These are phyloP conservation scores for Phytophthora pseudosyringae DNA, from an alignment of 352 stramenopile genomes.

Conservation along the genomic window DNA sequence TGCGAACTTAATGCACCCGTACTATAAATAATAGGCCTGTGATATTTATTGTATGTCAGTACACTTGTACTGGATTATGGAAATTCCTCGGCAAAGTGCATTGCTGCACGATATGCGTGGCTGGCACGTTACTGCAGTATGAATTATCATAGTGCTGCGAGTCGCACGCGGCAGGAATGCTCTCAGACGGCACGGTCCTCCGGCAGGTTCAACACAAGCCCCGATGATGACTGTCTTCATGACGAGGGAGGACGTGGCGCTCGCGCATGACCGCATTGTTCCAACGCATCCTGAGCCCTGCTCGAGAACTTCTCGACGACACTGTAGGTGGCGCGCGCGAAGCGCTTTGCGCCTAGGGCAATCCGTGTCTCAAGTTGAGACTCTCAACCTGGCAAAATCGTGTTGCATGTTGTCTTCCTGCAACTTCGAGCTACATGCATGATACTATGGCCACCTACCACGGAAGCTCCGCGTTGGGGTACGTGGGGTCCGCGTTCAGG, in stretches of 20 bases:
- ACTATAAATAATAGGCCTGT: no score
- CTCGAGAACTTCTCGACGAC: no score
- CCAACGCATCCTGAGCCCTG: neutral
- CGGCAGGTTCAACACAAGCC: slow-evolving; percentile 14
- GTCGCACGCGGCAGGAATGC: neutral
- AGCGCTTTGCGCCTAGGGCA: no score
- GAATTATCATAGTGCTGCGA: no score
- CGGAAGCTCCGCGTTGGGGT: slow-evolving; percentile 22
- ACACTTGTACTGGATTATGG: no score
- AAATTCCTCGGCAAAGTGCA: neutral
- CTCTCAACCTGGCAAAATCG: no score
- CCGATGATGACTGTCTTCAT: no score
- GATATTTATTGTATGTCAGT: no score
- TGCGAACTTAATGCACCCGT: no score
- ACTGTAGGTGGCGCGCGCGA: no score
- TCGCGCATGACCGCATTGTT: neutral
- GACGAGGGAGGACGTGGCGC: slow-evolving; percentile 26
- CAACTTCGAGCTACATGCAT: neutral
- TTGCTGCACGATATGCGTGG: neutral
- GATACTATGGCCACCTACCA: slow-evolving; percentile 25
- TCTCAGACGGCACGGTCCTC: neutral
- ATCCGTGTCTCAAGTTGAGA: no score
- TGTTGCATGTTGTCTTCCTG: neutral
- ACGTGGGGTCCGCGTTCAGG: slow-evolving; percentile 27
- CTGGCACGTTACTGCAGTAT: no score